Conservation (phyloP, 768 basidiomycete genomes). For the Hericium alpestre region DNA sequence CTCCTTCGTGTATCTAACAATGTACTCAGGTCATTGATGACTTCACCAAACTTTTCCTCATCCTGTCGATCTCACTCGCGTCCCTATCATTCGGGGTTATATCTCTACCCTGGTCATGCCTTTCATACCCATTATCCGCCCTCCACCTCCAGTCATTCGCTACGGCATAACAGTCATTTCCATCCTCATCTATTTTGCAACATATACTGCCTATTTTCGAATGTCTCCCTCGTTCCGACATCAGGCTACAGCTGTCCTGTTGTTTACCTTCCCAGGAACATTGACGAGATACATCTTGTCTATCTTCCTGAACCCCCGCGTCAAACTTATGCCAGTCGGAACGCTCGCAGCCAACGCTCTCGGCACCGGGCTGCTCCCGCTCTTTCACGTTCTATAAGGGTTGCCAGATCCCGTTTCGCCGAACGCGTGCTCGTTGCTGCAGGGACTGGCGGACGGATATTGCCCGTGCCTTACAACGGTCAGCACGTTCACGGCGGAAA, state of each 20-base stretch:
- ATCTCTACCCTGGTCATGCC: constrained; percentile 36
- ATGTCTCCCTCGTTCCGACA: constrained; percentile 61
- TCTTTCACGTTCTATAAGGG: constrained; percentile 63
- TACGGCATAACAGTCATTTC: constrained; percentile 43
- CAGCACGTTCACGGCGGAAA: constrained; percentile 84
- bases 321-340: constrained; percentile 60
- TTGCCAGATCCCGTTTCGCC: constrained; percentile 31
- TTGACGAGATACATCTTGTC: constrained; percentile 77
- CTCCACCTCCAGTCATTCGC: constrained; percentile 36
- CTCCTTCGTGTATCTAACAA: constrained; percentile 1
- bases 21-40: constrained; percentile 72
- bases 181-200: constrained; percentile 60
- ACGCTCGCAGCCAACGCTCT: constrained; percentile 66
- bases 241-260: constrained; percentile 73
- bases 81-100: constrained; percentile 68
- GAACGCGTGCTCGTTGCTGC: constrained; percentile 59
- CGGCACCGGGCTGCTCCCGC: constrained; percentile 77
- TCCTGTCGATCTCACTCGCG: constrained; percentile 65
- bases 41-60: constrained; percentile 67
- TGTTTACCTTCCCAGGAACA: constrained; percentile 85
- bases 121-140: constrained; percentile 29
- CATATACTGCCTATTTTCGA: constrained; percentile 69
- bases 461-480: constrained; percentile 93
- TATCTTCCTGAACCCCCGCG: constrained; percentile 53
- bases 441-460: constrained; percentile 83